These are phyloP conservation scores for Proliferodiscus dingleyae DNA, from an alignment of 2,329 filamentous ascomycete genomes.

Conservation along the genomic window DNA sequence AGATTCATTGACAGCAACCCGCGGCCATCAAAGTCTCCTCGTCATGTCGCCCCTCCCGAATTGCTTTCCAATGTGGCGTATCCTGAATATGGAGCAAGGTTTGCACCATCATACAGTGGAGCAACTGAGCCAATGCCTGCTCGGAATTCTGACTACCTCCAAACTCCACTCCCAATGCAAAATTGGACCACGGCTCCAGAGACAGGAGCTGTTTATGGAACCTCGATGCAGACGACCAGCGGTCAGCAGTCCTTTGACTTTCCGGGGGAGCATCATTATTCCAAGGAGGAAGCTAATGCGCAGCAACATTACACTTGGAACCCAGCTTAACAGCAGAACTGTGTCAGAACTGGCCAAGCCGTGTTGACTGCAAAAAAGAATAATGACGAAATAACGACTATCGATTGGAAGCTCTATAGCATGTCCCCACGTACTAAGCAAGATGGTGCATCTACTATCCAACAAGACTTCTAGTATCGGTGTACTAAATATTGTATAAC, in stretches of 20 bases:
- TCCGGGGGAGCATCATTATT: conserved; percentile 16
- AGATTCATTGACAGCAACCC: conserved; percentile 30
- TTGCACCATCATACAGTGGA: conserved; percentile 19
- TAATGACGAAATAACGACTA: background rate
- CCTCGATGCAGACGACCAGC: conserved; percentile 9
- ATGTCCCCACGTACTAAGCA: background rate
- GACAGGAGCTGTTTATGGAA: conserved; percentile 19
- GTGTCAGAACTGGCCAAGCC: background rate
- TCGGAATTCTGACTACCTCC: conserved; percentile 24
- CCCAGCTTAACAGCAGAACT: conserved; percentile 10
- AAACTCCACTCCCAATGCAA: conserved; percentile 16
- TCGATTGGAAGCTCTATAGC: background rate
- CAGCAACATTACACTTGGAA: conserved; percentile 29
- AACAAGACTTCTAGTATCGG: conserved; percentile 3
- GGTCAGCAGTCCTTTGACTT: conserved; percentile 25
- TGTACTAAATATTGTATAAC: conserved; percentile 2
- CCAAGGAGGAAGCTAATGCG: conserved; percentile 20
- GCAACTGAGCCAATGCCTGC: conserved; percentile 15
- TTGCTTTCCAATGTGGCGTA: conserved; percentile 18
- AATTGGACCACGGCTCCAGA: conserved; percentile 25
- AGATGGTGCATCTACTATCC: conserved; percentile 1
- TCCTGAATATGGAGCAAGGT: conserved; percentile 22
- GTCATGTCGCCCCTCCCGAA: conserved; percentile 27
- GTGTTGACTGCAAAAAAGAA: background rate
- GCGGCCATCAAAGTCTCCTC: conserved; percentile 30